Percentiles rank a stretch among this genome's conserved stretches.
phyloP scores from a whole-genome alignment of 768 basidiomycete genomes.

The Sistotremastrum niveocremeum region DNA sequence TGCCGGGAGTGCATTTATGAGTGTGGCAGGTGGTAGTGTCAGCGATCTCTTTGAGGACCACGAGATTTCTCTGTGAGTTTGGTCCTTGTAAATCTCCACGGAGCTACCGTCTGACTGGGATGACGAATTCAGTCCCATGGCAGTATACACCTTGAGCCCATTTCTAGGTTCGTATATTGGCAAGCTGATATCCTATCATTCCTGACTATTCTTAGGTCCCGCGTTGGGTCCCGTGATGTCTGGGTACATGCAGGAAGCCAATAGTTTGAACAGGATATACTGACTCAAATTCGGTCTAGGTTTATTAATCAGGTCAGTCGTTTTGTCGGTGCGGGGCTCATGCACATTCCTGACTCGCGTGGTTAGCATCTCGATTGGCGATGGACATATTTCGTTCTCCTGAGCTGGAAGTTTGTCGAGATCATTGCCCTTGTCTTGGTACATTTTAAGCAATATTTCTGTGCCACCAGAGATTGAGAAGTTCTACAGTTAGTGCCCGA shows the following conservation, averaged over 20 bases:
- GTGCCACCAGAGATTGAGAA: not conserved
- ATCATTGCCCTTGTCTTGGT: slow-evolving; percentile 38
- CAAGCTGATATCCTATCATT: too few relatives aligned
- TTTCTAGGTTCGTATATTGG: slow-evolving; percentile 31
- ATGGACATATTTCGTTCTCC: slow-evolving; percentile 63
- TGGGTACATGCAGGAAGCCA: slow-evolving; percentile 19
- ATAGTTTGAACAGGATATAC: too few relatives aligned
- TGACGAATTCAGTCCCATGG: slow-evolving; percentile 32
- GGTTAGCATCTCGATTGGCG: slow-evolving; percentile 45
- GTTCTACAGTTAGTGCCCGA: slow-evolving; percentile 47
- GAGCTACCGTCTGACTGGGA: too few relatives aligned
- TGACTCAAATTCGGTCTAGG: too few relatives aligned
- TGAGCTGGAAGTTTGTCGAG: slow-evolving; percentile 57
- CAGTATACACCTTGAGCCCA: slow-evolving; percentile 39
- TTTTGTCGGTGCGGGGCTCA: too few relatives aligned
- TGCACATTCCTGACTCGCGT: not conserved
- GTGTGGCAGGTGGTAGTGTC: slow-evolving; percentile 48
- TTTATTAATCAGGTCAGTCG: slow-evolving; percentile 56
- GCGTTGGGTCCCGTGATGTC: slow-evolving; percentile 21
- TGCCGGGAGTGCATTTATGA: slow-evolving; percentile 42
- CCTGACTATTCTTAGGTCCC: too few relatives aligned
- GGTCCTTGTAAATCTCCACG: too few relatives aligned
- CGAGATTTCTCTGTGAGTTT: slow-evolving; percentile 43
- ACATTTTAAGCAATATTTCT: slow-evolving; percentile 8
- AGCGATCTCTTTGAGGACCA: slow-evolving; percentile 42